Conservation (phyloP, 345 rosid genomes). For the Gossypium bickii region DNA sequence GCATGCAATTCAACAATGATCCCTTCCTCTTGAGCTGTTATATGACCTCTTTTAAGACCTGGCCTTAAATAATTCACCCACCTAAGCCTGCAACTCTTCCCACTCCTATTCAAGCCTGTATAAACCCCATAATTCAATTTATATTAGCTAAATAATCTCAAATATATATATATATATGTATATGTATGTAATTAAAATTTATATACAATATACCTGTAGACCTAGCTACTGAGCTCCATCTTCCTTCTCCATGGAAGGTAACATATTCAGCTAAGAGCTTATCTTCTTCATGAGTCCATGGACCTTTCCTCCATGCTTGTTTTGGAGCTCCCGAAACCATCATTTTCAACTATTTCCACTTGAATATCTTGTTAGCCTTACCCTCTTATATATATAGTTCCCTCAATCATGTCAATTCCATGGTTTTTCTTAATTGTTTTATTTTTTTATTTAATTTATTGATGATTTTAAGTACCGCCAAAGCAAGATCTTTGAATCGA, state of each 20-base stretch:
- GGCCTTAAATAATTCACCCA: conserved; percentile 94
- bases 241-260: conserved; percentile 59
- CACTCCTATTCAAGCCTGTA: conserved; percentile 57
- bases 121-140: neutral
- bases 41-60: conserved; percentile 73
- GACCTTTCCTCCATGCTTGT: conserved; percentile 73
- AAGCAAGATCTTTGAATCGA: conserved; percentile 21
- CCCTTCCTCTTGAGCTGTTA: conserved; percentile 84
- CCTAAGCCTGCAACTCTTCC: conserved; percentile 87
- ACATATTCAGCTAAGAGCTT: conserved; percentile 55
- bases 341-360: conserved; percentile 23
- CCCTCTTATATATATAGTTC: conserved; percentile 13
- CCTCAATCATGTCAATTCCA: conserved; percentile 18
- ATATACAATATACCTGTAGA: conserved; percentile 42
- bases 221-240: conserved; percentile 73
- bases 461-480: conserved; percentile 29
- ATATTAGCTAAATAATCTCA: neutral
- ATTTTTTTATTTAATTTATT: neutral
- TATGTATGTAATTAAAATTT: neutral
- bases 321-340: conserved; percentile 43
- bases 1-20: conserved; percentile 80
- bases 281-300: conserved; percentile 87
- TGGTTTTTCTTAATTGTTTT: neutral
- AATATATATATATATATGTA: neutral
- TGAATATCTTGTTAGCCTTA: neutral